Base-by-base conservation (phyloP, 2,329 filamentous ascomycete species). In the Rhynchosporium secalis region DNA sequence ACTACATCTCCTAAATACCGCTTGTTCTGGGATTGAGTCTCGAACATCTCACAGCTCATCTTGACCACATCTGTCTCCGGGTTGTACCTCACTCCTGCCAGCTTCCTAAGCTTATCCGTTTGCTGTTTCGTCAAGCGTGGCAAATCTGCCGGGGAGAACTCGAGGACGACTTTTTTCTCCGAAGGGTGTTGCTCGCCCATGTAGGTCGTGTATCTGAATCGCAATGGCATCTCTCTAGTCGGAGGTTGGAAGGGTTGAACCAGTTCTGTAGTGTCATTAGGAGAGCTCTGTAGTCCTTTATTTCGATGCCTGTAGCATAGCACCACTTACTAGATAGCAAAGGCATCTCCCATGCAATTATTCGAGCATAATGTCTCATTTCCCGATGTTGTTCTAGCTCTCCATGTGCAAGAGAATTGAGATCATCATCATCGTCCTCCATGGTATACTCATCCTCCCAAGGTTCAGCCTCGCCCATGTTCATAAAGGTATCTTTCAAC, bases 161-260 rank as follows among this genome's bases (percentile, higher is more conserved):
- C 91, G 60, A 98, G 86, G 12, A 98, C 93, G 26, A 99, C 93
- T 81, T 99, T 99, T 74, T 87, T 88, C 77, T 92, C 87, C 2
- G 94, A 92, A 0, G 95, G 94, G 78, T 99, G 96, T 61, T 85
- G 81, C 78, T 98, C 95, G 71, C 94, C 94, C 83, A 99, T 89
- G 78, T 98, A 98, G 43, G 89, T 93, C 15, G 95, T 99, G 80
- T 96, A 97, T 72, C 95, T 89, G 86, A 97, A 99, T 71, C 94
- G 89, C 62, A 99, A 85, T 51, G 92, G 86, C 70, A 90, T 82
- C 51, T 86, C 76, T 36, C 81, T 76, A 13, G 83, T 82, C 1
- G 94, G 92, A 2, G 87, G 84, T 64, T 82, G 78, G 75, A 96
- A 98, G 20, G 91, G 89, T 76, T 91, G 91, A 60, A 91, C 89